Base-by-base conservation (phyloP, 2,329 filamentous ascomycete species). In the Scedosporium aurantiacum region DNA sequence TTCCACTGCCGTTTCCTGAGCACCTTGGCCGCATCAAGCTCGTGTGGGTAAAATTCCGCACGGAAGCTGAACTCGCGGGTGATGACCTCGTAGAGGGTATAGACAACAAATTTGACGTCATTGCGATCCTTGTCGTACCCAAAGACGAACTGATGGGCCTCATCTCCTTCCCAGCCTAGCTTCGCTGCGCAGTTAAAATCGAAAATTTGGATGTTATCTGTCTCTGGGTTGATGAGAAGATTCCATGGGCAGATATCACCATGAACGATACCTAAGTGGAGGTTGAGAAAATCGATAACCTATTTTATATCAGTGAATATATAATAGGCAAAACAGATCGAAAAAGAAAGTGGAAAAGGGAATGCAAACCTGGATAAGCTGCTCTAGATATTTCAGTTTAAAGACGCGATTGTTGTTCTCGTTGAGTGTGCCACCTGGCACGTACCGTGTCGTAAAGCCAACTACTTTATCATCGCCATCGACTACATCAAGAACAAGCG, bases 211-310 rank as follows among this genome's bases (percentile, higher is more conserved):
- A 76, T 57, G 4, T 63, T 62, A 57, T 75, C 68, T 16, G 71
- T 73, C 10, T 59, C 45, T 4, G 68, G 65, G 57, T 76, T 66
- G 58, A 76, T 62, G 0, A 76, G 55, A 4, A 76, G 66, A 61
- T 77, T 77, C 37, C 71, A 68, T 2, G 71, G 63, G 3, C 70
- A 68, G 58, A 77, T 67, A 61, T 76, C 75, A 62, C 74, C 70
- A 64, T 77, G 75, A 47, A 67, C 64, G 43, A 77, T 69, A 28
- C 74, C 73, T 41, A 71, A 64, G 41, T 68, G 61, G 10, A 76
- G 65, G 60, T 77, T 76, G 27, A 77, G 65, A 41, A 71, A 68
- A 60, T 77, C 74, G 6, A 76, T 67, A 5, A 74, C 68, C 0
- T 66, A 6, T 21, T 4, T 56, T 71, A 8, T 74, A 76, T 62